phyloP scores from a whole-genome alignment of 2,329 filamentous ascomycete species.

The Thelonectria rubi region DNA sequence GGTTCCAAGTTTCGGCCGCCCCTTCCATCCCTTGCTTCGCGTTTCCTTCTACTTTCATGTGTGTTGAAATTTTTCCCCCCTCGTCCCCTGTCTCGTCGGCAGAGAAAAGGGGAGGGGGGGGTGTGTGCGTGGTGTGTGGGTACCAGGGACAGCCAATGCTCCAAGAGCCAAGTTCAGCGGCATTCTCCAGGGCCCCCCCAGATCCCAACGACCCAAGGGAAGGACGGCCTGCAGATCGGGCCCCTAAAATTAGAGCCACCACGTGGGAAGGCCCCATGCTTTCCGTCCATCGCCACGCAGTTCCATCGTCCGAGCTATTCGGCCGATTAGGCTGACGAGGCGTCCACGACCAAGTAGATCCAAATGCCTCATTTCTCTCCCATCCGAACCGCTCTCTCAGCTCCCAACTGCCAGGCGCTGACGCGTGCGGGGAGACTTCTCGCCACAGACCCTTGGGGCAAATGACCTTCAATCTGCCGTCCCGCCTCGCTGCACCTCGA shows the following conservation, averaged over 20 bases:
- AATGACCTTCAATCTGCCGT: constrained; percentile 2
- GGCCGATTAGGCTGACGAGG: constrained; percentile 21
- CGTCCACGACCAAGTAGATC: not conserved
- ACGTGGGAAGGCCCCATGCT: constrained; percentile 18
- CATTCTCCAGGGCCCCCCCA: not conserved
- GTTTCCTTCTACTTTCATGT: not conserved
- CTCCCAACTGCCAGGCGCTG: not conserved
- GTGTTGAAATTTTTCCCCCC: not conserved
- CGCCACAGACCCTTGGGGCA: constrained; percentile 5
- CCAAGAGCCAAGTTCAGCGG: not conserved
- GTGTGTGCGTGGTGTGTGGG: not conserved
- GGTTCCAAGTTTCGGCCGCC: not conserved
- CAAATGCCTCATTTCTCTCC: not conserved
- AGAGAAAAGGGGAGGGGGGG: not conserved
- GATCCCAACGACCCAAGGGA: constrained; percentile 6
- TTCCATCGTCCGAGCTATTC: constrained; percentile 13
- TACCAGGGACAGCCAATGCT: not conserved
- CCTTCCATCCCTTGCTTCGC: not conserved
- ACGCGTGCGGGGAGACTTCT: not conserved
- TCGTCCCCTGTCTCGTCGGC: not conserved
- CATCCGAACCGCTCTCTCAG: not conserved
- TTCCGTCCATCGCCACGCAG: constrained; percentile 16
- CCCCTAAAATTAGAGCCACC: constrained; percentile 25
- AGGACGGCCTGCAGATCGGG: constrained; percentile 19
- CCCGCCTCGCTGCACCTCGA: not conserved